A percentile compares a stretch with the other conserved stretches of the same genome.
Conservation (phyloP, 495 filamentous ascomycete genomes). For the Xylona heveae region DNA sequence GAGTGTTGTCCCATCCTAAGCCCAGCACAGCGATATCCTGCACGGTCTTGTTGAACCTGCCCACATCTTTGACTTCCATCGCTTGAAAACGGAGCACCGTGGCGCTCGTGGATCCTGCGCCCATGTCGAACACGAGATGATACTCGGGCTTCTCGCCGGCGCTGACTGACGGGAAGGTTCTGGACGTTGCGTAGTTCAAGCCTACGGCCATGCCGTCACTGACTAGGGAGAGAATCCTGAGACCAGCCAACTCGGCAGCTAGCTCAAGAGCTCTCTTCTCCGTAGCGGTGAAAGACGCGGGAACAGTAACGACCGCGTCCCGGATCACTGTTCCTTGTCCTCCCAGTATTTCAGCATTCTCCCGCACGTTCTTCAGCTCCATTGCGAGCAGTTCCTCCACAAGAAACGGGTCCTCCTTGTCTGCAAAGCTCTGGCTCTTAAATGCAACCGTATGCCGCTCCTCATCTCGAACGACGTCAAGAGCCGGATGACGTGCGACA, state of each 20-base stretch:
- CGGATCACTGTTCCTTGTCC: constrained; percentile 53
- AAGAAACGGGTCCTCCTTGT: constrained; percentile 47
- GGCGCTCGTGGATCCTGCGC: constrained; percentile 91
- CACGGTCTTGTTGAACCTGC: constrained; percentile 87
- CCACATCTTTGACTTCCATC: constrained; percentile 73
- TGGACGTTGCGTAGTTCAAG: constrained; percentile 79
- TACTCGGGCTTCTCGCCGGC: constrained; percentile 78
- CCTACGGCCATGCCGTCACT: constrained; percentile 87
- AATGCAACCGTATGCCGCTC: constrained; percentile 54
- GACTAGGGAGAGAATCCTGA: constrained; percentile 65
- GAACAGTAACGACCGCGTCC: constrained; percentile 77
- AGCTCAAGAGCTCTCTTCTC: constrained; percentile 67
- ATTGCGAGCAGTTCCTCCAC: constrained; percentile 93
- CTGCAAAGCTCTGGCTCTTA: constrained; percentile 48
- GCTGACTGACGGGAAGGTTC: constrained; percentile 66
- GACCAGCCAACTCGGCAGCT: constrained; percentile 69
- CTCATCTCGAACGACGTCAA: constrained; percentile 30
- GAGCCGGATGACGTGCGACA: constrained; percentile 44
- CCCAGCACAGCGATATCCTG: constrained; percentile 83
- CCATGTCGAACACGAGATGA: constrained; percentile 94
- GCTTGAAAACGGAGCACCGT: constrained; percentile 81
- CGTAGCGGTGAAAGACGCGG: constrained; percentile 73
- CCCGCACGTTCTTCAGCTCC: constrained; percentile 75
- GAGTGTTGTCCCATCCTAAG: constrained; percentile 66
- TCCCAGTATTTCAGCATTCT: constrained; percentile 68